Conservation (phyloP, 2,329 filamentous ascomycete species). For the Pyricularia sp. region DNA sequence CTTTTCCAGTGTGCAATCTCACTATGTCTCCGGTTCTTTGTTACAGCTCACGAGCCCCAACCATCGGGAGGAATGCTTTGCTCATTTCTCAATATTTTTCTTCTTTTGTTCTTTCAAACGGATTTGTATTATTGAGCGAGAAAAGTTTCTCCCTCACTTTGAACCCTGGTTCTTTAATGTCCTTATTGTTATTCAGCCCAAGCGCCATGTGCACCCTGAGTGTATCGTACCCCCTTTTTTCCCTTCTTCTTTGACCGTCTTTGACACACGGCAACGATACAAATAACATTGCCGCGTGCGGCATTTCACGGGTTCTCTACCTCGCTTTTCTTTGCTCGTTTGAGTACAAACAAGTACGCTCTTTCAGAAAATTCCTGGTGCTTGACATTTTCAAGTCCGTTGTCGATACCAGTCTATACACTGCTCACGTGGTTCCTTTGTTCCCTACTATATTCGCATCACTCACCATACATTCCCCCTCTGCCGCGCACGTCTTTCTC, state of each 20-base stretch:
- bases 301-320: neutral
- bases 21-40: neutral
- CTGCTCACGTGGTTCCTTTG: neutral
- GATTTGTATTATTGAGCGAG: neutral
- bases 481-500: neutral
- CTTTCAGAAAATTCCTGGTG: neutral
- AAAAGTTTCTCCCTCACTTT: neutral
- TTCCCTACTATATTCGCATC: neutral
- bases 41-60: neutral
- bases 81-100: conserved; percentile 3
- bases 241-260: neutral
- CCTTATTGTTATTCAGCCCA: neutral
- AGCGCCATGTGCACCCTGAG: neutral
- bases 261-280: neutral
- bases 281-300: neutral
- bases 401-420: neutral
- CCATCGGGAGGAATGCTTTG: neutral
- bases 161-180: neutral
- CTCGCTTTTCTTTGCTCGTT: neutral
- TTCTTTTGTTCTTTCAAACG: neutral
- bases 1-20: neutral
- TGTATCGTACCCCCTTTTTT: neutral
- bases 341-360: neutral
- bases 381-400: neutral
- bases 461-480: neutral